Percentiles rank a stretch among this genome's conserved stretches.
Conservation (phyloP, 768 basidiomycete genomes). For the Candolleomyces efflorescens region DNA sequence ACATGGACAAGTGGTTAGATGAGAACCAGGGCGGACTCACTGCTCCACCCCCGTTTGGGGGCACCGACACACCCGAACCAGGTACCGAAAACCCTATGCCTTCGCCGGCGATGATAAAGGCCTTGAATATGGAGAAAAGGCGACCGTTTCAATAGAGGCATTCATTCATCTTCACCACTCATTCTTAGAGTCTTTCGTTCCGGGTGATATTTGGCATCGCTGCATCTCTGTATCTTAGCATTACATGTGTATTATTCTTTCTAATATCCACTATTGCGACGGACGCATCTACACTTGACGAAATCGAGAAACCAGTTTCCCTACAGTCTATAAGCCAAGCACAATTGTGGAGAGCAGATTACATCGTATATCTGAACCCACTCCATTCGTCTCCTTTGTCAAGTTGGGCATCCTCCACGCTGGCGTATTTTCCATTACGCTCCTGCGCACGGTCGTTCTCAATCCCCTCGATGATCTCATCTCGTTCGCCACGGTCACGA, state of each 20-base stretch:
- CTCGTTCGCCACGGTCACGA: slow-evolving; percentile 62
- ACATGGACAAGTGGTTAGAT: slow-evolving; percentile 98
- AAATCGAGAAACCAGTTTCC: no score
- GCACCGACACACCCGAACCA: slow-evolving; percentile 26
- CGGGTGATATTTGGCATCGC: background rate
- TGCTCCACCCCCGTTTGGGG: slow-evolving; percentile 63
- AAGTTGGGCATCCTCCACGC: slow-evolving; percentile 50
- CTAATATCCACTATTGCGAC: slow-evolving; percentile 6
- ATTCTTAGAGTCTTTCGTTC: background rate
- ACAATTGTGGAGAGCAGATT: slow-evolving; percentile 12
- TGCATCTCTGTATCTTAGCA: slow-evolving; percentile 8
- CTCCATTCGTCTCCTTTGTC: slow-evolving; percentile 74
- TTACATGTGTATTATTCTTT: slow-evolving; percentile 1
- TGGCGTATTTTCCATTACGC: slow-evolving; percentile 50
- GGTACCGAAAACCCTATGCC: slow-evolving; percentile 41
- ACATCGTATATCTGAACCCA: slow-evolving; percentile 66
- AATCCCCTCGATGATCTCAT: slow-evolving; percentile 56
- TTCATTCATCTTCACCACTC: slow-evolving; percentile 5
- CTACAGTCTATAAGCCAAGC: no score
- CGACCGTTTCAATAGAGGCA: slow-evolving; percentile 9
- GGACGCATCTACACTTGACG: no score
- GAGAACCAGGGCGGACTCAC: slow-evolving; percentile 61
- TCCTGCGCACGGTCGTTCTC: slow-evolving; percentile 41
- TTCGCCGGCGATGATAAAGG: slow-evolving; percentile 39
- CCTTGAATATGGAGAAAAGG: slow-evolving; percentile 19